Conservation (phyloP, 768 basidiomycete genomes). For the Lactifluus volemus region DNA sequence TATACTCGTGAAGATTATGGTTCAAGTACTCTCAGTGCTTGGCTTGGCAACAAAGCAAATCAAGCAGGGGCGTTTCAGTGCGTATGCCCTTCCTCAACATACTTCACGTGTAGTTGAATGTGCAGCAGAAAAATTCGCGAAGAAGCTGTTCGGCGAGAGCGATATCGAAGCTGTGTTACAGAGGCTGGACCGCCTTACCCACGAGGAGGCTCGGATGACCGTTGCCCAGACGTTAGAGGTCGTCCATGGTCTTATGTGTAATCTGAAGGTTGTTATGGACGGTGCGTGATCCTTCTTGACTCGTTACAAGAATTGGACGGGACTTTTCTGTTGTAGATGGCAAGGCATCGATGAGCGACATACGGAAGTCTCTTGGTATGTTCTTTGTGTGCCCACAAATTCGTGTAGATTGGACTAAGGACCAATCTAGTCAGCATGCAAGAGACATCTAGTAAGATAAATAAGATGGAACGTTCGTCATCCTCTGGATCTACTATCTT, state of each 20-base stretch:
- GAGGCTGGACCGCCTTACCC: background rate
- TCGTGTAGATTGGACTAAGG: no score
- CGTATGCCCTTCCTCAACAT: background rate
- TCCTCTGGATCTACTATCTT: no score
- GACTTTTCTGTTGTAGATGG: background rate
- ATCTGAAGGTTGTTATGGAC: background rate
- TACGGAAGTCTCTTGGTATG: background rate
- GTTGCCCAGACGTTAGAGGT: background rate
- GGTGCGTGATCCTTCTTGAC: background rate
- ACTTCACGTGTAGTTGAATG: background rate
- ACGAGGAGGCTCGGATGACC: background rate
- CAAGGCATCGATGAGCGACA: background rate
- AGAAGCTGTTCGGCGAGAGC: background rate
- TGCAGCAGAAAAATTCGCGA: background rate
- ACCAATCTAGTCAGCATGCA: background rate
- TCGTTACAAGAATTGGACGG: background rate
- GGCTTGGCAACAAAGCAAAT: conserved; percentile 5
- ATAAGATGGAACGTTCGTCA: conserved; percentile 4
- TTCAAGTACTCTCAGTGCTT: background rate
- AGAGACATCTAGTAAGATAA: background rate
- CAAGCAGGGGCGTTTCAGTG: background rate
- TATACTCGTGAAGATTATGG: background rate
- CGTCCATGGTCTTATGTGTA: background rate
- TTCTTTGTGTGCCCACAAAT: background rate
- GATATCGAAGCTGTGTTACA: background rate